Evolutionary conservation across 306 rosid species (phyloP).

Genomic region (Cicer bijugum): DNA sequence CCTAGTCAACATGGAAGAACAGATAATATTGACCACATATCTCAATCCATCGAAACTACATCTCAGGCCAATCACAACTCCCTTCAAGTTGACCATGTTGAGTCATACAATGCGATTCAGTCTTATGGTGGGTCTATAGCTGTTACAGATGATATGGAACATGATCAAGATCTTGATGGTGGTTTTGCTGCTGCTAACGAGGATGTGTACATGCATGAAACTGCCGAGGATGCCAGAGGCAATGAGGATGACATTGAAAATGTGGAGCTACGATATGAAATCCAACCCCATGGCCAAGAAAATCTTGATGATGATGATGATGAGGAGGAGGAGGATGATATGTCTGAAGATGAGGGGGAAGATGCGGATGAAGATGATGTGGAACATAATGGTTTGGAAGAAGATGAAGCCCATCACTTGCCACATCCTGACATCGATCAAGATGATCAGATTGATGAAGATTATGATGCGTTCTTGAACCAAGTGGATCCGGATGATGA

Average conservation of each 20-base stretch:
- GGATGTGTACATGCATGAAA: slow-evolving; percentile 91
- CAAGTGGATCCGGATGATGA: slow-evolving; percentile 80
- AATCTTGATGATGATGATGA: slow-evolving; percentile 81
- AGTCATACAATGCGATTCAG: slow-evolving; percentile 62
- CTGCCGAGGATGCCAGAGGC: slow-evolving; percentile 70
- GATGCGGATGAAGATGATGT: slow-evolving; percentile 92
- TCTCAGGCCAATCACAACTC: slow-evolving; percentile 67
- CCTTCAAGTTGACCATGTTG: slow-evolving; percentile 62
- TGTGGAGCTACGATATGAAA: slow-evolving; percentile 71
- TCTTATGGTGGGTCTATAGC: slow-evolving; percentile 91
- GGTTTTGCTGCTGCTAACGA: slow-evolving; percentile 69
- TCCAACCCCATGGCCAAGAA: slow-evolving; percentile 78
- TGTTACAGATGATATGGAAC: slow-evolving; percentile 95
- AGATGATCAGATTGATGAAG: slow-evolving; percentile 93
- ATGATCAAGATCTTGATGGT: slow-evolving; percentile 86
- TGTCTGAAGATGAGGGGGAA: slow-evolving; percentile 94
- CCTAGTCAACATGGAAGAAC: slow-evolving; percentile 59
- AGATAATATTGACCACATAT: slow-evolving; percentile 56
- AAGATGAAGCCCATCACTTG: slow-evolving; percentile 84
- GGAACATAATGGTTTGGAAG: slow-evolving; percentile 92
- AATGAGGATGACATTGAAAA: slow-evolving; percentile 70
- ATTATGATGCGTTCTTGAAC: slow-evolving; percentile 66
- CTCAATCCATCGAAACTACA: slow-evolving; percentile 71
- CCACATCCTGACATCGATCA: slow-evolving; percentile 92
- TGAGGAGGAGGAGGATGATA: slow-evolving; percentile 65